Evolutionary conservation across 108 stramenopile genomes (phyloP).

Genomic region (Ochromonas danica): DNA sequence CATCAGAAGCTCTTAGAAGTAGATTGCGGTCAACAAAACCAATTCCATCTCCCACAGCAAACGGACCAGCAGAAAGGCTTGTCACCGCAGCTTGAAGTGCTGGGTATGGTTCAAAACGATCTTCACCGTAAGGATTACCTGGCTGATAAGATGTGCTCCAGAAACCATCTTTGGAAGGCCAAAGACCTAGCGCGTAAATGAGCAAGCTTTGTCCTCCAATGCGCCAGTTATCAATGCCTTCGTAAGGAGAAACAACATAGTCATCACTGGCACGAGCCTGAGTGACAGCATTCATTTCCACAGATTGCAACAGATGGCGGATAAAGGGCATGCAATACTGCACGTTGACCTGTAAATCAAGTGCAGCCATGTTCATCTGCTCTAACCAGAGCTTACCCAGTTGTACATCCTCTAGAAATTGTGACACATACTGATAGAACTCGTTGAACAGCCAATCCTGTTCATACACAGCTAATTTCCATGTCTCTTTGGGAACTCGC

Average conservation of each 20-base stretch:
- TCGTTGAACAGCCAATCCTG: slow-evolving; percentile 60
- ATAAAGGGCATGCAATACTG: slow-evolving; percentile 59
- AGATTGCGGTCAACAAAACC: too few species aligned
- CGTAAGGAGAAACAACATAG: too few species aligned
- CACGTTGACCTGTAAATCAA: slow-evolving; percentile 36
- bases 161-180: slow-evolving; percentile 51
- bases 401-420: slow-evolving; percentile 25
- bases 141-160: too few species aligned
- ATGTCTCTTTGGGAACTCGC: slow-evolving; percentile 33
- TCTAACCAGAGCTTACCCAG: slow-evolving; percentile 40
- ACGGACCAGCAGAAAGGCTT: too few species aligned
- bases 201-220: slow-evolving; percentile 46
- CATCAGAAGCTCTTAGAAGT: too few species aligned
- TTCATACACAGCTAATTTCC: slow-evolving; percentile 57
- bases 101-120: too few species aligned
- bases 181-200: slow-evolving; percentile 43
- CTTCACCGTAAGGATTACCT: too few species aligned
- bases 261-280: slow-evolving; percentile 56
- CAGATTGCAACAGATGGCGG: slow-evolving; percentile 45
- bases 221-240: slow-evolving; percentile 11
- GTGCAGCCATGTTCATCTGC: slow-evolving; percentile 50
- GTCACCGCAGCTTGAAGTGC: too few species aligned
- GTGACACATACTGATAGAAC: slow-evolving; percentile 41
- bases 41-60: too few species aligned
- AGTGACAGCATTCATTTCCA: slow-evolving; percentile 48